Evolutionary conservation across 2,329 filamentous ascomycete genomes (phyloP).

Genomic region (Teratosphaeriaceae sp.): DNA sequence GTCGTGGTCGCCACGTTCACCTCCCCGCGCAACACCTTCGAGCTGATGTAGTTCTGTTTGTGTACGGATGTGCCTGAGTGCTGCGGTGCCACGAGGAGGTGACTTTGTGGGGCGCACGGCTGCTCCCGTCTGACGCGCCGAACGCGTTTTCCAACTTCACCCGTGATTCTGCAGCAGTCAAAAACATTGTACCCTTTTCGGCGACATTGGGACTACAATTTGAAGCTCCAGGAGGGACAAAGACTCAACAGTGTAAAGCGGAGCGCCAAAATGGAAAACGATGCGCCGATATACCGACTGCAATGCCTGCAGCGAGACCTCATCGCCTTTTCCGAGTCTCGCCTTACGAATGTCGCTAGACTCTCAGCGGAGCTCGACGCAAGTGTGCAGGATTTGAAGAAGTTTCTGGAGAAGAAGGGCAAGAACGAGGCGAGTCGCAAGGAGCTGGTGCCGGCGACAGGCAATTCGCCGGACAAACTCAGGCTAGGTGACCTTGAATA

Average conservation of each 20-base stretch:
- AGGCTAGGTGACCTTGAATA: slow-evolving; percentile 67
- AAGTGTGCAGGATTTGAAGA: slow-evolving; percentile 60
- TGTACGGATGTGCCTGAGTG: too few relatives aligned
- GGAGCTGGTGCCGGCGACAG: slow-evolving; percentile 55
- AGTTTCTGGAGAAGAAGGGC: slow-evolving; percentile 65
- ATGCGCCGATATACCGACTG: slow-evolving; percentile 67
- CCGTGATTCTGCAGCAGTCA: neutral
- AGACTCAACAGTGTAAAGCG: too few relatives aligned
- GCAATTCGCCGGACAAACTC: slow-evolving; percentile 54
- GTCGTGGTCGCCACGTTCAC: too few relatives aligned
- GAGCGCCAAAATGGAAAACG: slow-evolving; percentile 59
- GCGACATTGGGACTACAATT: too few relatives aligned
- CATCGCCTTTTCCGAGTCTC: slow-evolving; percentile 64
- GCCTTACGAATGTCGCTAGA: slow-evolving; percentile 63
- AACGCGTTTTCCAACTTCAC: neutral
- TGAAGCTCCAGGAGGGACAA: too few relatives aligned
- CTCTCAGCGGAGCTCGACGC: slow-evolving; percentile 59
- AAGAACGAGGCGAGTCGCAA: slow-evolving; percentile 72
- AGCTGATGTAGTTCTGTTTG: too few relatives aligned
- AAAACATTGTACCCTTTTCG: too few relatives aligned
- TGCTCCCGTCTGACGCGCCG: neutral
- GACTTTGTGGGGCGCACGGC: neutral
- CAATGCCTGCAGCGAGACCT: slow-evolving; percentile 84
- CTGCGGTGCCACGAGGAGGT: too few relatives aligned
- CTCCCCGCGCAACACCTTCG: too few relatives aligned